Base-by-base conservation (phyloP, 805 yeast genomes). In the Candida morakotiae region DNA sequence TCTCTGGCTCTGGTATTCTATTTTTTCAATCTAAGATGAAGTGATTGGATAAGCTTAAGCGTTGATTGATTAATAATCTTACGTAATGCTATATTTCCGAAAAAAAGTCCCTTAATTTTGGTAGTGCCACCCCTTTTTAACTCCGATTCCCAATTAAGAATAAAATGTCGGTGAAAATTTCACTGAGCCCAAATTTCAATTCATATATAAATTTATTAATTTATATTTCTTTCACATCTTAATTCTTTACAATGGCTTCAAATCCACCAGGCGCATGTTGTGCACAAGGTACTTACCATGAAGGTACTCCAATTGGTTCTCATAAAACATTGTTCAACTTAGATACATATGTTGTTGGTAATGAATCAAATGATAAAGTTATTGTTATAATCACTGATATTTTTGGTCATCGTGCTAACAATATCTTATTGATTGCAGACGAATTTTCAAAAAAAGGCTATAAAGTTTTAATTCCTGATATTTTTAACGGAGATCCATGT, bases 391-490 rank as follows among this genome's bases (percentile, higher is more conserved):
- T 81, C 28, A 71, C 93, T 29, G 96, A 88, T 54, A 64, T 87
- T 32, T 77, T 56, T 43, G 96, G 96, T 25, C 61, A 72, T 54
- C 64, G 64, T 32, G 70, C 68, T 53, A 67, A 65, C 54, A 87
- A 88, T 58, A 60, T 60, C 25, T 60, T 71, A 48, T 67, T 88
- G 48, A 55, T 78, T 43, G 91, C 88, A 11, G 88, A 83, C 53
- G 62, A 66, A 37, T 75, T 83, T 43, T 84, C 89, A 31, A 58
- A 59, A 34, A 86, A 87, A 17, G 46, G 49, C 5, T 86, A 71
- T 62, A 74, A 71, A 30, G 89, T 83, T 1, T 65, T 81, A 32
- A 61, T 82, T 23, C 95, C 95, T n/a, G 96, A 87, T 58, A 68
- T 85, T 41, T 70, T 86, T 47, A 59, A 73, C 20, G 81, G 73